Evolutionary conservation across 345 rosid genomes (phyloP), one percentile per base, ranked within the genome.

Genomic region (Populus simonii): DNA sequence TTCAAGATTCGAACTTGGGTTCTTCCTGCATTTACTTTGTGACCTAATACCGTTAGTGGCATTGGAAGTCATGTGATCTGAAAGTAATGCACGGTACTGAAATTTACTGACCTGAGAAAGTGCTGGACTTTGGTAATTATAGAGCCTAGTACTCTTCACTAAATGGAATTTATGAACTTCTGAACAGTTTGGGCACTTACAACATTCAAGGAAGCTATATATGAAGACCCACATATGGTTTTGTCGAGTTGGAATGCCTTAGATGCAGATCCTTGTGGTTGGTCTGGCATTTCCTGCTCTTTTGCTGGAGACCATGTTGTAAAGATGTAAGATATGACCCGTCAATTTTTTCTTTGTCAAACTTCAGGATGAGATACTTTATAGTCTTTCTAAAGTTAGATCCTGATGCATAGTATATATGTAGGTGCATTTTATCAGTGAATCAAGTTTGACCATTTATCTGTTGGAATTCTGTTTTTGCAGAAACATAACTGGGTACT

Each of bases 181-280:
- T 82, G 51, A 65, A 12, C 77, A 96, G 99, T 84, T 87, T 81
- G 68, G 88, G 96, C 94, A 8, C 92, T 96, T 29, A 84, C 72
- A 27, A 79, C 91, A 77, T 92, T 96, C 84, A 94, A 90, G 89
- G 97, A 94, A 87, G 93, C 91, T 57, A 87, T 92, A 79, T 91
- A 84, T 80, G 98, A 94, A 77, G 99, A 96, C 86, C 99, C 98
- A 31, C 82, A 73, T 68, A 71, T 84, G 82, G 91, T 90, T 84
- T 85, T 92, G 81, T 89, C 97, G 66, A 91, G 86, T 81, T 96
- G 98, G 98, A 89, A 94, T 85, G 83, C 85, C 70, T 85, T 90
- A 68, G 92, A 88, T 86, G 89, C 88, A 74, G 89, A 91, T 94
- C 98, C 97, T 69, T 96, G 99, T 82, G 86, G 80, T 75, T 96